Evolutionary conservation across 2,329 filamentous ascomycete species (phyloP).

Genomic region (Paramyrothecium roridum): DNA sequence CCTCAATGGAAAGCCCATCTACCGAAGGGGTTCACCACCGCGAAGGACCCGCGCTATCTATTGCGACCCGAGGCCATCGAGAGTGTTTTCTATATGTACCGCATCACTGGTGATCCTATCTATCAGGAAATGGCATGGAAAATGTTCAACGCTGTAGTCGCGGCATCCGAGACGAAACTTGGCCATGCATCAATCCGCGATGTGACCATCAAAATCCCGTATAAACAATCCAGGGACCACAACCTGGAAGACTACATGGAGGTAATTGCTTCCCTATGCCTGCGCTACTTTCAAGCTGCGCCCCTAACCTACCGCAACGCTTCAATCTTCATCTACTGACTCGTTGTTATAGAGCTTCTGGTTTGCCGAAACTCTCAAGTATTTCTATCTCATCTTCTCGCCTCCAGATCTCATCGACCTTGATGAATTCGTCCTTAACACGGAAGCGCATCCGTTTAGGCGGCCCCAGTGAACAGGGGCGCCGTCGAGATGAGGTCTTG

Average conservation of each 20-base stretch:
- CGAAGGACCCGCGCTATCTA: constrained; percentile 48
- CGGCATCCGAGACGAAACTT: constrained; percentile 41
- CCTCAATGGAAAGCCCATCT: constrained; percentile 21
- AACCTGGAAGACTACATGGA: constrained; percentile 1
- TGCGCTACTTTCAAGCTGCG: neutral
- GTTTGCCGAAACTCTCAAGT: constrained; percentile 1
- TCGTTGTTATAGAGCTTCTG: neutral
- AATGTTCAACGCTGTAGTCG: constrained; percentile 49
- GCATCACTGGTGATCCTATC: constrained; percentile 43
- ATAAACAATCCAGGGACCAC: neutral
- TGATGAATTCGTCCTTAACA: constrained; percentile 1
- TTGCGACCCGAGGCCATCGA: constrained; percentile 51
- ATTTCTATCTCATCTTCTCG: constrained; percentile 1
- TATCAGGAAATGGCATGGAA: constrained; percentile 48
- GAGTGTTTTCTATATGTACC: constrained; percentile 51
- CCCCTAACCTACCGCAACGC: neutral
- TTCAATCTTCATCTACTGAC: neutral
- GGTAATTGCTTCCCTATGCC: neutral
- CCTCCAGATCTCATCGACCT: constrained; percentile 1
- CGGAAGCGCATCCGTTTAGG: constrained; percentile 1
- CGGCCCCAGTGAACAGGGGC: neutral
- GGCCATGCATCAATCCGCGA: constrained; percentile 48
- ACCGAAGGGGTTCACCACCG: constrained; percentile 60
- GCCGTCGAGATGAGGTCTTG: neutral
- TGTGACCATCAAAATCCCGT: constrained; percentile 16